phyloP scores from a whole-genome alignment of 352 stramenopile genomes.

The Phytopythium delawarense region DNA sequence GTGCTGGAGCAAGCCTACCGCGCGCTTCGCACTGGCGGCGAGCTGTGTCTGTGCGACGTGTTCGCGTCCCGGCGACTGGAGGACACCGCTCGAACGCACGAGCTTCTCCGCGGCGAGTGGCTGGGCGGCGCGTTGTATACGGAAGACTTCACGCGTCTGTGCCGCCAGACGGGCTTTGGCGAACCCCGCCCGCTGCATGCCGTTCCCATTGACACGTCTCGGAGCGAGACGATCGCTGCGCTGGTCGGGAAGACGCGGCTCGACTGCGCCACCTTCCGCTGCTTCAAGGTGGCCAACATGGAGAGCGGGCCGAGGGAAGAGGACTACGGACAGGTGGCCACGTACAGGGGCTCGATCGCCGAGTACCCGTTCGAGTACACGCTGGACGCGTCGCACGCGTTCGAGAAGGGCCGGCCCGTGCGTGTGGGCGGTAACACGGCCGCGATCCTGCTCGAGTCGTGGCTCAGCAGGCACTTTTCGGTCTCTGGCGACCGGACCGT shows the following conservation, averaged over 20 bases:
- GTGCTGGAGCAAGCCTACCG: constrained; percentile 82
- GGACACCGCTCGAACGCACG: constrained; percentile 57
- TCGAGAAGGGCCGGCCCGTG: constrained; percentile 71
- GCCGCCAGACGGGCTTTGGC: constrained; percentile 74
- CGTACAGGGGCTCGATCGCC: constrained; percentile 89
- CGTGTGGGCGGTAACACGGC: constrained; percentile 87
- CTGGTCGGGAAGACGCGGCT: constrained; percentile 81
- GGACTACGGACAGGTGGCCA: constrained; percentile 90
- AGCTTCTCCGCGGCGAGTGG: constrained; percentile 89
- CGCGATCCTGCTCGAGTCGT: constrained; percentile 66
- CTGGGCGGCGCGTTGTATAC: constrained; percentile 88
- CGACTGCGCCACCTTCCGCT: constrained; percentile 85
- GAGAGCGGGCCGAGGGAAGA: constrained; percentile 70
- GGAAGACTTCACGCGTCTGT: constrained; percentile 89
- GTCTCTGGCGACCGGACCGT: constrained; percentile 78
- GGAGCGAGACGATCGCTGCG: constrained; percentile 49
- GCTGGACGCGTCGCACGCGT: constrained; percentile 75
- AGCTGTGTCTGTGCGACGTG: constrained; percentile 92
- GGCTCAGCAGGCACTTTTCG: constrained; percentile 81
- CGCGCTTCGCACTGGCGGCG: constrained; percentile 81
- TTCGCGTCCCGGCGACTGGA: constrained; percentile 82
- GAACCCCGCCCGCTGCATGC: constrained; percentile 86
- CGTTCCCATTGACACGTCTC: constrained; percentile 57
- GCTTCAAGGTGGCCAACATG: constrained; percentile 81
- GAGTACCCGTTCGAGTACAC: constrained; percentile 52